These are phyloP conservation scores for Paragyromitra xinjiangensis DNA, from an alignment of 495 filamentous ascomycete genomes.

Conservation along the genomic window DNA sequence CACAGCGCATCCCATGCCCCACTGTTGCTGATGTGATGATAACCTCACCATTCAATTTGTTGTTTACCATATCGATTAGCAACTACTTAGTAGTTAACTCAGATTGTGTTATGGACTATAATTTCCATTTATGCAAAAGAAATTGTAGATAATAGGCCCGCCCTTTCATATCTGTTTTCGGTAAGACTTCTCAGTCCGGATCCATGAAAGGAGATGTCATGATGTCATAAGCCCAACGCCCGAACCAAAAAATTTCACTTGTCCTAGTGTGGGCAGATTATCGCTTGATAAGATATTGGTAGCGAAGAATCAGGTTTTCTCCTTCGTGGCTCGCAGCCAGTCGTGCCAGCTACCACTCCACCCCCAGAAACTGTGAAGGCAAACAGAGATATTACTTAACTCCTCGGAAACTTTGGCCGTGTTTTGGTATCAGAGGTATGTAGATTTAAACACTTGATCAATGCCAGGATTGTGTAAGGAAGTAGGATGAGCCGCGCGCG, in stretches of 20 bases:
- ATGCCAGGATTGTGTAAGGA: neutral
- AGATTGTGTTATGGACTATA: neutral
- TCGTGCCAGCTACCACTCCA: neutral
- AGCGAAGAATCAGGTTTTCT: neutral
- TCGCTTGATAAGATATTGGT: neutral
- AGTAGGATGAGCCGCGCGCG: neutral
- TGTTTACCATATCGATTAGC: neutral
- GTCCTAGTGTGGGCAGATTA: neutral
- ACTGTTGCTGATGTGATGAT: neutral
- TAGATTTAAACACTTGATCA: neutral
- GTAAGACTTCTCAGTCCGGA: neutral
- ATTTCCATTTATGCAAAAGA: neutral
- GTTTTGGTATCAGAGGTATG: neutral
- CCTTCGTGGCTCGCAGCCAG: neutral
- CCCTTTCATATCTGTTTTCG: neutral
- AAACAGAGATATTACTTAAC: neutral
- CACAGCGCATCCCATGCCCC: too few species aligned
- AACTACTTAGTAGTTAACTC: neutral
- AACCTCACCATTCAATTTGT: neutral
- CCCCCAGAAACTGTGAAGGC: neutral
- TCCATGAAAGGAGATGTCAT: neutral
- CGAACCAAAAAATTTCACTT: neutral
- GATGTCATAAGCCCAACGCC: neutral
- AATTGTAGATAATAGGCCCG: neutral
- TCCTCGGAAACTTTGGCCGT: neutral